Percentiles rank a stretch among this genome's conserved stretches.
Evolutionary conservation across 108 stramenopile genomes (phyloP).

Genomic region (Fragilaria radians): DNA sequence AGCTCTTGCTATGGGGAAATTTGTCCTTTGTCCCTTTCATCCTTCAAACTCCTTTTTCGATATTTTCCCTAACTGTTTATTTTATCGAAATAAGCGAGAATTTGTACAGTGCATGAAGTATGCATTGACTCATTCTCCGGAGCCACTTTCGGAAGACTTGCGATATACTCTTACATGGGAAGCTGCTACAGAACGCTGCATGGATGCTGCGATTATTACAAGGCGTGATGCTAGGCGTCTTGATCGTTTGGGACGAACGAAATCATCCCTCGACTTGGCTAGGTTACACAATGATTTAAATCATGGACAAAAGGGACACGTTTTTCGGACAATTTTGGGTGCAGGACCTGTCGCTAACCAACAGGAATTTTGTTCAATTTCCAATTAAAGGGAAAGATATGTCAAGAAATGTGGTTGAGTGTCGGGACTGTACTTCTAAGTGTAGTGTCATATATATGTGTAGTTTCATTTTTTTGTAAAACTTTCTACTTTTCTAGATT

Average conservation of each 20-base stretch:
- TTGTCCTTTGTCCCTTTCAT: slow-evolving; percentile 67
- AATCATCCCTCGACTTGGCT: slow-evolving; percentile 16
- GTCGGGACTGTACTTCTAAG: too few species aligned
- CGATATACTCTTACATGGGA: slow-evolving; percentile 53
- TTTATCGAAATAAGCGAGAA: slow-evolving; percentile 38
- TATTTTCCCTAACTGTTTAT: slow-evolving; percentile 69
- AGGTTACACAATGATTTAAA: slow-evolving; percentile 27
- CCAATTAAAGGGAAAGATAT: too few species aligned
- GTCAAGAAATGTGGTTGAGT: too few species aligned
- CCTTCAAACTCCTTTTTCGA: slow-evolving; percentile 68
- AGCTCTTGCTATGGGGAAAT: slow-evolving; percentile 83
- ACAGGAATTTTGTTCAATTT: neutral
- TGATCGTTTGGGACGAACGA: slow-evolving; percentile 25
- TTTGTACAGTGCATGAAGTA: slow-evolving; percentile 46
- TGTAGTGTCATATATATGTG: too few species aligned
- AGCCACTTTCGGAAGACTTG: slow-evolving; percentile 23
- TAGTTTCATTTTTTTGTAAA: too few species aligned
- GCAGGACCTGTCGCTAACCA: slow-evolving; percentile 7
- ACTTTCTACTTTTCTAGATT: too few species aligned
- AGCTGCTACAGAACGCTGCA: slow-evolving; percentile 61
- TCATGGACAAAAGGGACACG: slow-evolving; percentile 22
- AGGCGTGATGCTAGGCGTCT: slow-evolving; percentile 43
- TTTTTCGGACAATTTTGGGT: slow-evolving; percentile 3
- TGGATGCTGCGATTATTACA: slow-evolving; percentile 42
- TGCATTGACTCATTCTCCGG: slow-evolving; percentile 51